Percentiles rank a stretch among this genome's conserved stretches.
phyloP scores from a whole-genome alignment of 139 green algal species.

The Edaphochlamys debaryana region DNA sequence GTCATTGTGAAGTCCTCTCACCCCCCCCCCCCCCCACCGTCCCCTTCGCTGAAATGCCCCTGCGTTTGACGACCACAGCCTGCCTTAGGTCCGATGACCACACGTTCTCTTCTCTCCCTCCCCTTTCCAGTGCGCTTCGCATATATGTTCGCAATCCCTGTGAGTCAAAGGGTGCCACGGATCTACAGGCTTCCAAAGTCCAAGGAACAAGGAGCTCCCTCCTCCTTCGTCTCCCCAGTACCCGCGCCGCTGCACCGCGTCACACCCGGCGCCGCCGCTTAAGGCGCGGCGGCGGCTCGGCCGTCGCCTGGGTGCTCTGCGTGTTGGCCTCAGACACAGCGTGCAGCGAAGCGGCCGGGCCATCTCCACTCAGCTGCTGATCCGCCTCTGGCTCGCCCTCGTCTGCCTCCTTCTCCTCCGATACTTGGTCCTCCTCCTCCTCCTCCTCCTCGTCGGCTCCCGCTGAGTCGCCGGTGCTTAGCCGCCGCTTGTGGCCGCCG shows the following conservation, averaged over 20 bases:
- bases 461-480: background rate
- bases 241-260: background rate
- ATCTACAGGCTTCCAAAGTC: too few species aligned
- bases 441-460: background rate
- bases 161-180: too few species aligned
- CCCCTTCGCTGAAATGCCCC: too few species aligned
- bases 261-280: background rate
- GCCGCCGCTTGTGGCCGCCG: constrained; percentile 12
- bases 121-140: too few species aligned
- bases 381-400: background rate
- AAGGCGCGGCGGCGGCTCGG: constrained; percentile 16
- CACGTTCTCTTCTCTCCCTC: too few species aligned
- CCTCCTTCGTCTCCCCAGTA: too few species aligned
- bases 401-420: background rate
- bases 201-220: too few species aligned
- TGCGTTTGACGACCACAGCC: too few species aligned
- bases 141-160: too few species aligned
- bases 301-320: background rate
- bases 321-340: background rate
- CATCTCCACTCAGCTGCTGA: background rate
- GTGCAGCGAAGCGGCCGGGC: background rate
- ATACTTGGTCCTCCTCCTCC: background rate
- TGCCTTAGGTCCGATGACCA: too few species aligned
- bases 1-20: too few species aligned
- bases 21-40: too few species aligned